Conservation (phyloP, 768 basidiomycete species). For the Pulveroboletus sp. region DNA sequence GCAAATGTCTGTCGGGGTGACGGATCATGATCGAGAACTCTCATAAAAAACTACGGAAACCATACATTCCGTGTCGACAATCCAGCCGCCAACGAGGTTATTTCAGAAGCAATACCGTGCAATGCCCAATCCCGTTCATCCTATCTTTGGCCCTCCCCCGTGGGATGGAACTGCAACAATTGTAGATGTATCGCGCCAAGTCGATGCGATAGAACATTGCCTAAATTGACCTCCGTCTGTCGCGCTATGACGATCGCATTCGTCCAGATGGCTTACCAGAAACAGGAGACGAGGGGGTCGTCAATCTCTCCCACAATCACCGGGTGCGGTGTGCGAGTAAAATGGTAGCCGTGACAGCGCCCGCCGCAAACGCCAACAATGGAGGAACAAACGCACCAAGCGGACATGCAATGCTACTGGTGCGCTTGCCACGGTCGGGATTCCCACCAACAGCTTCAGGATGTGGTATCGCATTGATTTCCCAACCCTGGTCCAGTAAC, state of each 20-base stretch:
- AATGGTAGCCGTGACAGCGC: conserved; percentile 36
- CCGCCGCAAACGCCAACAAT: conserved; percentile 39
- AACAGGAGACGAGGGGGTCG: background rate
- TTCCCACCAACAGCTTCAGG: conserved; percentile 39
- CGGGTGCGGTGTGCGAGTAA: conserved; percentile 29
- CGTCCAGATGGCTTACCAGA: conserved; percentile 7
- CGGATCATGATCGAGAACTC: too few relatives aligned
- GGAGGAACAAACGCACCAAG: conserved; percentile 24
- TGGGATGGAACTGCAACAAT: background rate
- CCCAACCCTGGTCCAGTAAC: conserved; percentile 86
- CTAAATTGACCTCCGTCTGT: conserved; percentile 3
- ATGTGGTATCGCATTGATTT: conserved; percentile 48
- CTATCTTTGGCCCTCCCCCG: background rate
- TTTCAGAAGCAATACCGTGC: background rate
- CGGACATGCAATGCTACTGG: background rate
- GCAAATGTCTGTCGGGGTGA: too few relatives aligned
- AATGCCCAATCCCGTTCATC: background rate
- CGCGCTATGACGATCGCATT: background rate
- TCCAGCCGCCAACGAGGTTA: too few relatives aligned
- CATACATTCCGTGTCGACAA: background rate
- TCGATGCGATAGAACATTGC: background rate
- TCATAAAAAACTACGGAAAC: too few relatives aligned
- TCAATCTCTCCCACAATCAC: conserved; percentile 14
- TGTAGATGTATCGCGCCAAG: background rate
- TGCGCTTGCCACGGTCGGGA: conserved; percentile 7